Conservation (phyloP, 2,329 filamentous ascomycete species). For the Penicillium sp. region DNA sequence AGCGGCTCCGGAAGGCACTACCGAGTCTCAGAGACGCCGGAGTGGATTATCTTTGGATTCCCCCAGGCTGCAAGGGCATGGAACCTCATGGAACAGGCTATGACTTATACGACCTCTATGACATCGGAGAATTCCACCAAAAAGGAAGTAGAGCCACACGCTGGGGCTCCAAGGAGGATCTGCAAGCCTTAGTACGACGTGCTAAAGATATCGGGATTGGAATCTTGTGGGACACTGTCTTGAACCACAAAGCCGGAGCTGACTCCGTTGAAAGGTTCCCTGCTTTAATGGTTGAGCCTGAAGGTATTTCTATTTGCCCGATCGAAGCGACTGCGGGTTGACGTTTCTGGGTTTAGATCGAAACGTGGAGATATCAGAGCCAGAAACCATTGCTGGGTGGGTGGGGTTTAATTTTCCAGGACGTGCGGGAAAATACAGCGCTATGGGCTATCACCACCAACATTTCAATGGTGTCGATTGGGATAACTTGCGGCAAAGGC, state of each 20-base stretch:
- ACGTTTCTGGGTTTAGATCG: constrained; percentile 46
- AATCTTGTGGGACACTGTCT: constrained; percentile 66
- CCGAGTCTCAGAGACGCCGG: constrained; percentile 58
- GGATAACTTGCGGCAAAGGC: constrained; percentile 55
- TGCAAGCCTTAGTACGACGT: constrained; percentile 52
- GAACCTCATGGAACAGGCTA: constrained; percentile 63
- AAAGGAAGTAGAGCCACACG: constrained; percentile 63
- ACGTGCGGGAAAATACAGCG: constrained; percentile 58
- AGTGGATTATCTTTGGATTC: constrained; percentile 64
- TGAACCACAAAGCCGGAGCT: constrained; percentile 69
- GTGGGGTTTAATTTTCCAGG: constrained; percentile 64
- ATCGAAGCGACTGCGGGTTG: too few relatives aligned
- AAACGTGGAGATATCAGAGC: constrained; percentile 52
- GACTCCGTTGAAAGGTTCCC: constrained; percentile 62
- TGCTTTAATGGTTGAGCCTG: constrained; percentile 61
- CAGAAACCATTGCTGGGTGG: constrained; percentile 65
- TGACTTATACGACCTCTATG: constrained; percentile 67
- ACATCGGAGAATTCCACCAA: constrained; percentile 69
- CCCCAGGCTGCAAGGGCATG: constrained; percentile 67
- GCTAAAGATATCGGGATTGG: constrained; percentile 56
- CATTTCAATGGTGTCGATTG: constrained; percentile 69
- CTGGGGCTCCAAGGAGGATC: constrained; percentile 64
- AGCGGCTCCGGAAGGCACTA: constrained; percentile 53
- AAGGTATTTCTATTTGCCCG: constrained; percentile 35
- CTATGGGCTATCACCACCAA: constrained; percentile 61